These are phyloP conservation scores for Guillardia theta DNA, from an alignment of 78 protist species.

Conservation along the genomic window DNA sequence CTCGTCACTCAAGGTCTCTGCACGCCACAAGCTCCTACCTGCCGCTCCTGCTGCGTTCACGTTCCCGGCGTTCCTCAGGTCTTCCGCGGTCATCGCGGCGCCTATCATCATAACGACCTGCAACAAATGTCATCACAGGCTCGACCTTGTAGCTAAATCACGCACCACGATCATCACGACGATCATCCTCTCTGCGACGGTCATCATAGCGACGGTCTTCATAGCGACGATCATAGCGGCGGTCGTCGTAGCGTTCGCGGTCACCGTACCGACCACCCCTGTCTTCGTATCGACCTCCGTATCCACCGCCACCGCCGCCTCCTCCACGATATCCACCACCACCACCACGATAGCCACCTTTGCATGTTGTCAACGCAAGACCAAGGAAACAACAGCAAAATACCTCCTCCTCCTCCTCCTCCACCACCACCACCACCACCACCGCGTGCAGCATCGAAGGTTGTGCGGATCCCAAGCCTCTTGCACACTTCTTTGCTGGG, in stretches of 20 bases:
- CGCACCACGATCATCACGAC: background rate
- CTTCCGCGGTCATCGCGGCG: background rate
- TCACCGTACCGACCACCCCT: background rate
- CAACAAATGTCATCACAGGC: background rate
- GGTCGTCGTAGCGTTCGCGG: background rate
- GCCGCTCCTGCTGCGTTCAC: background rate
- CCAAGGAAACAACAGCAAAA: background rate
- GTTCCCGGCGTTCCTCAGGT: background rate
- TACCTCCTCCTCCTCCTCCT: background rate
- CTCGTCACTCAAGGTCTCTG: background rate
- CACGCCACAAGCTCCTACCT: too few relatives aligned
- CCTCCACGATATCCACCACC: background rate
- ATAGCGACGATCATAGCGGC: background rate
- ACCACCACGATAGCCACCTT: background rate
- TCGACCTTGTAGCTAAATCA: background rate
- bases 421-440: constrained; percentile 33
- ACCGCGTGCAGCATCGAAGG: background rate
- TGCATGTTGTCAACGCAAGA: background rate
- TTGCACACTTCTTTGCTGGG: background rate
- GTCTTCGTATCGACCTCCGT: background rate
- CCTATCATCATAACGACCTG: background rate
- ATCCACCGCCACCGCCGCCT: background rate
- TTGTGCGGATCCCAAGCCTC: background rate
- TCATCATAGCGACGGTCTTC: background rate
- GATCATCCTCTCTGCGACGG: background rate